Percentiles rank a stretch among this genome's conserved stretches.
Conservation (phyloP, 202 grass and related monocot species). For the Musa balbisiana region DNA sequence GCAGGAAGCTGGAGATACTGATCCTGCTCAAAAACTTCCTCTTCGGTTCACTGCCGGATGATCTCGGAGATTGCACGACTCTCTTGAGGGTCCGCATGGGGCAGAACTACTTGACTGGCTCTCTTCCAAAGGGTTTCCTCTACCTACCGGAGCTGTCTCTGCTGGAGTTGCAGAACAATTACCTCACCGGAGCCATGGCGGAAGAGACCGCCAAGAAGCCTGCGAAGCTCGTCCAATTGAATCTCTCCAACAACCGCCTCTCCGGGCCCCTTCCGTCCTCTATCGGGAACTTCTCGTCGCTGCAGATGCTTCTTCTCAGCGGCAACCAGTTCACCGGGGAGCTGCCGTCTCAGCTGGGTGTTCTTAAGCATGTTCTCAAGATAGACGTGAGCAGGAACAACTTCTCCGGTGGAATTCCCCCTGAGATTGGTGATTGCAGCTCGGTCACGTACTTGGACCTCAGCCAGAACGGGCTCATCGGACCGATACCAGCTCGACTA, state of each 20-base stretch:
- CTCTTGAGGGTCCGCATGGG: constrained; percentile 60
- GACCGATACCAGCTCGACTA: constrained; percentile 39
- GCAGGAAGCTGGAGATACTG: constrained; percentile 57
- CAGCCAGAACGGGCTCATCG: constrained; percentile 51
- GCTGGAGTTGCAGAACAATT: constrained; percentile 80
- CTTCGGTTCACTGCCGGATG: constrained; percentile 58
- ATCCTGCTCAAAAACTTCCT: constrained; percentile 85
- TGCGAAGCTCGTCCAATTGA: constrained; percentile 36
- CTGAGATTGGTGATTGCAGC: constrained; percentile 49
- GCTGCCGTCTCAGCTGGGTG: constrained; percentile 48
- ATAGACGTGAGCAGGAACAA: constrained; percentile 80
- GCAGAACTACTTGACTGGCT: constrained; percentile 66
- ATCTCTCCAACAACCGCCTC: constrained; percentile 72
- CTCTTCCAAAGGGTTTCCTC: constrained; percentile 54
- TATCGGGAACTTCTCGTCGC: constrained; percentile 52
- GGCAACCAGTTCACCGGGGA: constrained; percentile 45
- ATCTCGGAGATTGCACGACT: constrained; percentile 52
- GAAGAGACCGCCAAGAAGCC: constrained; percentile 18
- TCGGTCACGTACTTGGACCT: constrained; percentile 79
- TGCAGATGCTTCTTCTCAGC: constrained; percentile 62
- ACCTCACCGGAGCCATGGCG: constrained; percentile 47
- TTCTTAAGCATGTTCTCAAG: constrained; percentile 54
- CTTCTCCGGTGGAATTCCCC: constrained; percentile 47
- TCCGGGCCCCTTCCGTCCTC: constrained; percentile 48
- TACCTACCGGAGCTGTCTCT: constrained; percentile 64